Evolutionary conservation across 2,329 filamentous ascomycete species (phyloP).

Genomic region (Acephala macrosclerotiorum): DNA sequence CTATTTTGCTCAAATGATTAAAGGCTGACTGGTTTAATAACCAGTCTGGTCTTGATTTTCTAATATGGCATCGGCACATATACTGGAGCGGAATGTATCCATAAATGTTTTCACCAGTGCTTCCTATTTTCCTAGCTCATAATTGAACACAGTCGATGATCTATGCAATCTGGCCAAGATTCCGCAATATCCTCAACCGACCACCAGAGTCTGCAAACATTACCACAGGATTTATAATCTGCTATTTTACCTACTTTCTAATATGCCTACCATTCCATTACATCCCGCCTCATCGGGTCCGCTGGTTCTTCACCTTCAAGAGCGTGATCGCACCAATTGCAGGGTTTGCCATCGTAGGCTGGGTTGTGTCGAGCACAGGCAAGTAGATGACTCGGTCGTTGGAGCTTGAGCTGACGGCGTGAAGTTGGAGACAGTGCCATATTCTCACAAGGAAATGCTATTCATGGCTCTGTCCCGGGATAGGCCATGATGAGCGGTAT

Average conservation of each 20-base stretch:
- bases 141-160: constrained; percentile 36
- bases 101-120: constrained; percentile 20
- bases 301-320: constrained; percentile 59
- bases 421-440: constrained; percentile 18
- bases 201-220: constrained; percentile 57
- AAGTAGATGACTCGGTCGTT: background rate
- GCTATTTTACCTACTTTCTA: constrained; percentile 54
- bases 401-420: background rate
- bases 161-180: constrained; percentile 34
- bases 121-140: constrained; percentile 24
- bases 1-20: too few species aligned
- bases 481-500: constrained; percentile 42
- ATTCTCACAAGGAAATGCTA: constrained; percentile 20
- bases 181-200: constrained; percentile 49
- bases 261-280: constrained; percentile 49
- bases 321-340: constrained; percentile 39
- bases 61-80: constrained; percentile 45
- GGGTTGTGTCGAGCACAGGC: constrained; percentile 22
- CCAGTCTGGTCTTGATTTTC: constrained; percentile 46
- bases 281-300: constrained; percentile 53
- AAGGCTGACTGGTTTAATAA: too few species aligned
- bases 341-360: constrained; percentile 29
- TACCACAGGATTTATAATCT: constrained; percentile 60
- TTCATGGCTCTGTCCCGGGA: constrained; percentile 14
- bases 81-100: constrained; percentile 41